Evolutionary conservation across 257 asterid genomes (phyloP), one percentile per base, ranked within the genome.

Genomic region (Lantana camara): DNA sequence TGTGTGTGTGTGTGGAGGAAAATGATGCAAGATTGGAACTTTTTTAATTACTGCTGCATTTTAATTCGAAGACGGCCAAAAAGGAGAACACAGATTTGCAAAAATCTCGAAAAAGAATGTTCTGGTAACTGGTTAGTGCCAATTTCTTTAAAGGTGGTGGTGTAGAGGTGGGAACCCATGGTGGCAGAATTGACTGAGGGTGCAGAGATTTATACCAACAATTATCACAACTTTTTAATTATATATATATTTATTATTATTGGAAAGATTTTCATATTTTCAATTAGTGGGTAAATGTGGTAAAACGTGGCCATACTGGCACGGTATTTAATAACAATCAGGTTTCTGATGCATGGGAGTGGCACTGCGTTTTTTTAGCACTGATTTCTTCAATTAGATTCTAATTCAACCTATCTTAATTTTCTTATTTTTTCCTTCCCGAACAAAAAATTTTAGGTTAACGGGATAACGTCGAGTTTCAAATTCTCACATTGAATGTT

Each of bases 131-230:
- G 17, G 64, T 32, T 61, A 6, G 60, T 24, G 44, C n/a, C 42
- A 16, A 38, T 10, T 52, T 21, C 7, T 64, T 56, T 17, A 34
- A 56, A 58, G 37, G 8, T 35, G 32, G 32, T 19, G 64, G 16
- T 6, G 50, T 20, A 6, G 22, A 60, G 41, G 60, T 60, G 62
- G 74, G 69, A 32, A 15, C 40, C 13, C 20, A 20, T 23, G 17
- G 29, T 65, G 58, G 32, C 5, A 47, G 30, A 57, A 51, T 34
- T 19, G 57, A 44, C 57, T 27, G 48, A n/a, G n/a, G n/a, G 14
- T 14, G 38, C 10, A 17, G 17, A 53, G 4, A 41, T 17, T 37
- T 57, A 17, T 37, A 38, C 9, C 4, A 27, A 27, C 1, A 2
- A 35, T 35, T 35, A 35, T 35, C 40, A 1, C 4, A 27, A 27